phyloP scores from a whole-genome alignment of 2,329 filamentous ascomycete species.

The Pseudomassariella vexata region DNA sequence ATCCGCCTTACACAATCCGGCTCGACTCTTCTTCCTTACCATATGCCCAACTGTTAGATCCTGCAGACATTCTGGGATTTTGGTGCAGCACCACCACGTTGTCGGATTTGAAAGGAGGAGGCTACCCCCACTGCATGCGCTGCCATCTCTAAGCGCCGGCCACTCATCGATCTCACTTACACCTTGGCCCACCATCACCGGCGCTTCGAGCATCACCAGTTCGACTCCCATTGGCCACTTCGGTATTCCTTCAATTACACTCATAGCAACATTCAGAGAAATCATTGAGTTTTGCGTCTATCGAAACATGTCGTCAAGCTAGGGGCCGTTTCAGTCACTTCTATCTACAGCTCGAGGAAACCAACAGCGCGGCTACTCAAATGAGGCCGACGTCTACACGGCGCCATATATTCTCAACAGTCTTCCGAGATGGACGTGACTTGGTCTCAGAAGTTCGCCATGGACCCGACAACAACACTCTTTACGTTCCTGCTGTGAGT shows the following conservation, averaged over 20 bases:
- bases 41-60: neutral
- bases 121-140: neutral
- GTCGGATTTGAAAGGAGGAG: neutral
- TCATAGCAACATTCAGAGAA: neutral
- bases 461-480: constrained; percentile 60
- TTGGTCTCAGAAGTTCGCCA: constrained; percentile 19
- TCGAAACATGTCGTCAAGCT: constrained; percentile 16
- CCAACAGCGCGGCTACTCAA: constrained; percentile 12
- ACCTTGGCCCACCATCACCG: constrained; percentile 5
- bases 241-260: neutral
- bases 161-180: neutral
- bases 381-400: neutral
- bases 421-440: constrained; percentile 4
- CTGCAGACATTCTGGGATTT: neutral
- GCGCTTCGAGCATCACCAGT: constrained; percentile 3
- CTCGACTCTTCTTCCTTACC: neutral
- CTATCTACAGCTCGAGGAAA: constrained; percentile 12
- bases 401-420: constrained; percentile 10
- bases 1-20: neutral
- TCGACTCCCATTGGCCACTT: constrained; percentile 1
- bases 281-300: constrained; percentile 19
- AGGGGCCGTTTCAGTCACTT: constrained; percentile 11
- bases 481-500: constrained; percentile 66
- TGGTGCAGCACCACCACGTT: neutral
- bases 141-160: constrained; percentile 2